A percentile compares a stretch with the other conserved stretches of the same genome.
Conservation (phyloP, 2,329 filamentous ascomycete species). For the Aspergillus pseudotamarii region DNA sequence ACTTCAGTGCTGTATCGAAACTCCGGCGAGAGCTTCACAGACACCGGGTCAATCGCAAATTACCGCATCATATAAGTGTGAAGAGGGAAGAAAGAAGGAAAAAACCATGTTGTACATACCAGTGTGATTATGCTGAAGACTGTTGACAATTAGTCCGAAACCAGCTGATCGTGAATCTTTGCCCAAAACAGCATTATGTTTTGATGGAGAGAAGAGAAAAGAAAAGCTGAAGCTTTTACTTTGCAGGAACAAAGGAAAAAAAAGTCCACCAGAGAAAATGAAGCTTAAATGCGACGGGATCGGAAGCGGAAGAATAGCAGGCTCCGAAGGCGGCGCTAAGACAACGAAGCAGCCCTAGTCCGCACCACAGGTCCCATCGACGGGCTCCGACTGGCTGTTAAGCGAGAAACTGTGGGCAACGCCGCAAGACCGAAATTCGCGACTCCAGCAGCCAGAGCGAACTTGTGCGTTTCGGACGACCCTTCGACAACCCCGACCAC, state of each 20-base stretch:
- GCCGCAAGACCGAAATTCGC: conserved; percentile 43
- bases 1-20: conserved; percentile 71
- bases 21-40: conserved; percentile 91
- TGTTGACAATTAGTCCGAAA: not conserved
- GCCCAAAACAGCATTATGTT: conserved; percentile 23
- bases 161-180: not conserved
- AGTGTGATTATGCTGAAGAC: conserved; percentile 5
- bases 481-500: conserved; percentile 41
- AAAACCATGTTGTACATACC: conserved; percentile 25
- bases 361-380: conserved; percentile 24
- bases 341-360: conserved; percentile 39
- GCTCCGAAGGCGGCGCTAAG: conserved; percentile 14
- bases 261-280: conserved; percentile 1
- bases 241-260: not conserved
- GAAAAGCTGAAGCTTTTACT: not conserved
- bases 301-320: conserved; percentile 29
- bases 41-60: conserved; percentile 96
- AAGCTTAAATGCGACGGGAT: conserved; percentile 24
- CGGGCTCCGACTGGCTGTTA: conserved; percentile 39
- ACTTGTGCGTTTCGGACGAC: conserved; percentile 38
- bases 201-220: conserved; percentile 11
- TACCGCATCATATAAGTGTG: conserved; percentile 76
- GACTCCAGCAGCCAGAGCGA: conserved; percentile 29
- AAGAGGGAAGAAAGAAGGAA: conserved; percentile 8
- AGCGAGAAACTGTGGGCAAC: conserved; percentile 45